These are phyloP conservation scores for Fusarium sp. DNA, from an alignment of 2,329 filamentous ascomycete species.

Conservation along the genomic window DNA sequence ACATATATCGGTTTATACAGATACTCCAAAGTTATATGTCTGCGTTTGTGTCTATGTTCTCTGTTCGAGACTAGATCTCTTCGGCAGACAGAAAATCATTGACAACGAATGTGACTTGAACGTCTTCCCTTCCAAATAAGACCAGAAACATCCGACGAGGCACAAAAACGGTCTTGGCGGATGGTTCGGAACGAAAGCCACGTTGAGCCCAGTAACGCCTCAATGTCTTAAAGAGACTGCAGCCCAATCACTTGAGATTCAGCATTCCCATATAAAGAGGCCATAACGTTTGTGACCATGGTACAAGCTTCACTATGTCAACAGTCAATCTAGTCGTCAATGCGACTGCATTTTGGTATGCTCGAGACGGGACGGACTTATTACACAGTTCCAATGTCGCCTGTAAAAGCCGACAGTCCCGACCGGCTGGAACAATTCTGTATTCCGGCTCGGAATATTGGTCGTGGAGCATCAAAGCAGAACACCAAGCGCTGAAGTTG, in stretches of 20 bases:
- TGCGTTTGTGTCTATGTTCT: neutral
- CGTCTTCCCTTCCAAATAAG: neutral
- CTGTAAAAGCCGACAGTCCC: neutral
- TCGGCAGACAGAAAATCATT: neutral
- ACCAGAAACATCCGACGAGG: constrained; percentile 2
- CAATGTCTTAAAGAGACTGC: neutral
- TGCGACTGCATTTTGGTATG: neutral
- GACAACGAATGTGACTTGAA: neutral
- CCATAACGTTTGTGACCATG: neutral
- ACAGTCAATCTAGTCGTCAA: constrained; percentile 1
- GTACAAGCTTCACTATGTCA: neutral
- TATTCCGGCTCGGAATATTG: neutral
- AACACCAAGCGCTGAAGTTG: neutral
- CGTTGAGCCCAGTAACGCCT: neutral
- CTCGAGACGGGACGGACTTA: neutral
- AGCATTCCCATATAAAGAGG: neutral
- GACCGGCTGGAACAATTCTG: neutral
- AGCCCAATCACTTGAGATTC: neutral
- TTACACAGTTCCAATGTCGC: neutral
- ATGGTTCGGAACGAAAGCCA: constrained; percentile 21
- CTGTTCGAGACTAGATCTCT: neutral
- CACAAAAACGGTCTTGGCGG: constrained; percentile 15
- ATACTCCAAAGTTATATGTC: neutral
- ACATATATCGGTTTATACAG: neutral
- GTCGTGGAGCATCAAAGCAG: neutral